phyloP scores from a whole-genome alignment of 768 basidiomycete genomes.

The Xerocomellus chrysenteron region DNA sequence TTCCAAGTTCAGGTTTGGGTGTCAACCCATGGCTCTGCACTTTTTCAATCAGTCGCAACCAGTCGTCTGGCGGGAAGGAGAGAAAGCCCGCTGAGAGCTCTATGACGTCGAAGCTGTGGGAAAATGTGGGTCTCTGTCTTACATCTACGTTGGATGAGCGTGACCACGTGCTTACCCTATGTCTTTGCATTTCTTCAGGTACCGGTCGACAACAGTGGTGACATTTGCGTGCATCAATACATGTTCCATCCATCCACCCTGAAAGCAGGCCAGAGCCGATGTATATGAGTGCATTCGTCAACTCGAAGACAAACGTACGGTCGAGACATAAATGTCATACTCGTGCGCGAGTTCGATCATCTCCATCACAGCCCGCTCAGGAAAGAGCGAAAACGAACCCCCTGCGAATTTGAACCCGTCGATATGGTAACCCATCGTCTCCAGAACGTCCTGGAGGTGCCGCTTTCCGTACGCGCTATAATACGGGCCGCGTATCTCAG shows the following conservation, averaged over 20 bases:
- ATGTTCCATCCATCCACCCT: conserved; percentile 19
- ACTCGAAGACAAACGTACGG: conserved; percentile 30
- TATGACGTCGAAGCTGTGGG: conserved; percentile 41
- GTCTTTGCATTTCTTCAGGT: conserved; percentile 14
- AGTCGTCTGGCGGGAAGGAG: conserved; percentile 45
- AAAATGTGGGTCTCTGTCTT: background rate
- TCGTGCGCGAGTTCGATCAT: conserved; percentile 43
- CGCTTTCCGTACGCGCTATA: conserved; percentile 42
- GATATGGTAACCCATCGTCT: conserved; percentile 42
- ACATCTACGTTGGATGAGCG: background rate
- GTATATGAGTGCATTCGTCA: background rate
- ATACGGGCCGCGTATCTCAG: conserved; percentile 47
- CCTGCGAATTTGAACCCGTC: conserved; percentile 48
- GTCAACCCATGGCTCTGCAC: conserved; percentile 40
- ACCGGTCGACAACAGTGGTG: conserved; percentile 9
- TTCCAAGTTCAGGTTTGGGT: conserved; percentile 46
- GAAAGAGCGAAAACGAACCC: conserved; percentile 44
- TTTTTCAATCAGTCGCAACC: conserved; percentile 40
- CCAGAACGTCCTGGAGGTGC: conserved; percentile 41
- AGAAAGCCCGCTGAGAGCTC: conserved; percentile 46
- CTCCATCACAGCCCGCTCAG: conserved; percentile 35
- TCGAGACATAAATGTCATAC: conserved; percentile 41
- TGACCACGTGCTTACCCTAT: conserved; percentile 1
- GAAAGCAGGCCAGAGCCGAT: background rate
- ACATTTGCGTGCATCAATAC: conserved; percentile 8